Base-by-base conservation (phyloP, 257 asterid genomes). In the Lavandula angustifolia region DNA sequence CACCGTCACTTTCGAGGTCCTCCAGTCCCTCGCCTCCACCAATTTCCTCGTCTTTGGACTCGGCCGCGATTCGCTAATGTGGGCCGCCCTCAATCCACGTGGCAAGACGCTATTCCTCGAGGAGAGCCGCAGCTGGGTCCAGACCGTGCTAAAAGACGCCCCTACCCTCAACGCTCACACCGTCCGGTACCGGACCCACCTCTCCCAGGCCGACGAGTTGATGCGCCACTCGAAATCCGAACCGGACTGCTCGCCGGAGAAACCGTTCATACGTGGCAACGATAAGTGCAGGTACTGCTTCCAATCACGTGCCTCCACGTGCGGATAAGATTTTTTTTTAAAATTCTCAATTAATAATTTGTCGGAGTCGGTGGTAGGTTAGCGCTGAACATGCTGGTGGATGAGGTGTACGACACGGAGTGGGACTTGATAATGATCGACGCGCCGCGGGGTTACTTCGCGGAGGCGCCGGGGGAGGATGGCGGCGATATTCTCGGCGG, bases 401-500 rank as follows among this genome's bases (percentile, higher is more conserved):
- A 83, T 13, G 79, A 79, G 73, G 96, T 92, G 67, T 87, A 89
- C 51, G 86, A 80, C 1, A 87, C 73, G 18, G 95, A 89, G 56
- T 92, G 98, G 97, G 98, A 92, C 75, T 5, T 84, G 73, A 87
- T 92, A 53, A 87, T 92, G 98, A 77, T 92, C 43, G 98, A 87
- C 53, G 98, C 96, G 6, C 98, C 98, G 2, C 73, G 92, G 43
- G 98, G 95, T 0, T 92, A 85, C 71, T 89, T 80, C 52, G 49
- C 87, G 56, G 81, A 81, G 63, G 96, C 95, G 41, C 94, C 97
- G 6, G 98, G 98, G 97, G 27, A 74, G 98, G 73, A 92, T 92
- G 98, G 82, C 94, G 9, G 92, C 96, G 46, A 87, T 92, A 12
- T 92, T 87, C 60, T 92, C 97, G 5, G 91, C 89, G 16, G 97